A percentile compares a stretch with the other conserved stretches of the same genome.
Conservation (phyloP, 2,329 filamentous ascomycete species). For the Fusarium oxysporum region DNA sequence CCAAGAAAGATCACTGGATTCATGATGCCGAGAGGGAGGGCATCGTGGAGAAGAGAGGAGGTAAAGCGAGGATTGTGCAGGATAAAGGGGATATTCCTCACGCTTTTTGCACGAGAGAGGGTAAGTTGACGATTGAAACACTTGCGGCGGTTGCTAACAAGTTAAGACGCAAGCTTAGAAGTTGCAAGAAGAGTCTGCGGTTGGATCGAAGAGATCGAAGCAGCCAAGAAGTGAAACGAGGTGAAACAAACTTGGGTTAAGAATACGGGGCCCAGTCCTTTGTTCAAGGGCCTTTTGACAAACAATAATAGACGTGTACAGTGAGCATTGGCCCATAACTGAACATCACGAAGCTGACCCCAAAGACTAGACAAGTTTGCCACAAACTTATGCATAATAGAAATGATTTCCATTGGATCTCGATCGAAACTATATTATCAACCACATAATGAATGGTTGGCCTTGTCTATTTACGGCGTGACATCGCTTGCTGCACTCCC, state of each 20-base stretch:
- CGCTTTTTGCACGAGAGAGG: conserved; percentile 65
- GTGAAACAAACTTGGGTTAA: background rate
- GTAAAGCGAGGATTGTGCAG: conserved; percentile 62
- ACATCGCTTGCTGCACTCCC: conserved; percentile 15
- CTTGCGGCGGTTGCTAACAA: conserved; percentile 5
- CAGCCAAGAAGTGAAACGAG: background rate
- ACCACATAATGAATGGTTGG: conserved; percentile 10
- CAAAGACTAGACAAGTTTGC: conserved; percentile 8
- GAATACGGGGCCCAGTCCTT: background rate
- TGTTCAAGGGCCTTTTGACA: background rate
- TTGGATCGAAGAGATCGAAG: conserved; percentile 33
- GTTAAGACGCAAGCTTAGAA: conserved; percentile 31
- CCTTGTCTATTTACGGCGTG: conserved; percentile 4
- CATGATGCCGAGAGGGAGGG: conserved; percentile 65
- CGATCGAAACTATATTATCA: conserved; percentile 1
- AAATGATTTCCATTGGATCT: conserved; percentile 14
- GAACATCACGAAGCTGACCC: conserved; percentile 15
- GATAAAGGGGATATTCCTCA: conserved; percentile 69
- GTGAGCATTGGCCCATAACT: background rate
- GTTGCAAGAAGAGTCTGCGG: conserved; percentile 30
- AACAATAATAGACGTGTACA: conserved; percentile 4
- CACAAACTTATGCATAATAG: conserved; percentile 18
- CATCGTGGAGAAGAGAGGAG: conserved; percentile 61
- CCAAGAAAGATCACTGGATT: conserved; percentile 71
- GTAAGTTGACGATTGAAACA: conserved; percentile 40